Evolutionary conservation across 805 yeast genomes (phyloP).

Genomic region (Metschnikowia dekortorum): DNA sequence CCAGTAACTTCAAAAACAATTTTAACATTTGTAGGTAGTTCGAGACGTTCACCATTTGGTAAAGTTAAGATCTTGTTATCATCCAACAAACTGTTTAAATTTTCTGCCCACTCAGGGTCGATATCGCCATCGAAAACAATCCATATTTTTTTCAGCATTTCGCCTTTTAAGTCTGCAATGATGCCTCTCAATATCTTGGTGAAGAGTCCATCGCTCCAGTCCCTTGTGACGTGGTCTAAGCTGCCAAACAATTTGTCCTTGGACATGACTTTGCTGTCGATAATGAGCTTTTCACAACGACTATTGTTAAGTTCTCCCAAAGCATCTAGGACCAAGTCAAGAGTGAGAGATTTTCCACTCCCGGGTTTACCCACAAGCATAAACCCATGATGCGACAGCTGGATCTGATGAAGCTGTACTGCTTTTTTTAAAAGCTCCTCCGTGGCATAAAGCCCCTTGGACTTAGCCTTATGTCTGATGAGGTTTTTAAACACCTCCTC

Average conservation of each 20-base stretch:
- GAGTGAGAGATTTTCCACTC: conserved; percentile 62
- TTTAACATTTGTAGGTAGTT: conserved; percentile 58
- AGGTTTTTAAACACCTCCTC: conserved; percentile 2
- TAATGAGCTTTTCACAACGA: conserved; percentile 33
- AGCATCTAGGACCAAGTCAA: conserved; percentile 47
- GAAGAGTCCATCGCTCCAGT: conserved; percentile 88
- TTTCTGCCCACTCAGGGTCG: conserved; percentile 93
- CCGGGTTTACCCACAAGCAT: conserved; percentile 79
- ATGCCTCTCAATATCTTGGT: conserved; percentile 62
- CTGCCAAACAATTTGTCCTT: conserved; percentile 67
- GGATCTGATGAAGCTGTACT: conserved; percentile 58
- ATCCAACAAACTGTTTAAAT: conserved; percentile 83
- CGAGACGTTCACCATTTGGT: conserved; percentile 84
- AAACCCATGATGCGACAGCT: conserved; percentile 65
- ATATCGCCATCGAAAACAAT: conserved; percentile 88
- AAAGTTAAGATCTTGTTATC: conserved; percentile 78
- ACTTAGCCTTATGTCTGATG: conserved; percentile 24
- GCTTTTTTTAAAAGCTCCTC: conserved; percentile 51
- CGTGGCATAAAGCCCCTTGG: conserved; percentile 29
- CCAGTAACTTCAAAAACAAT: conserved; percentile 74
- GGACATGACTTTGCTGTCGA: conserved; percentile 73
- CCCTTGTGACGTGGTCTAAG: conserved; percentile 72
- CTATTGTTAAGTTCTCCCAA: conserved; percentile 31
- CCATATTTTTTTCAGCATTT: conserved; percentile 56
- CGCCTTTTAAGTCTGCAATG: conserved; percentile 55